Percentiles rank a stretch among this genome's conserved stretches.
phyloP scores from a whole-genome alignment of 169 alveolate species.

The Fabrea salina region DNA sequence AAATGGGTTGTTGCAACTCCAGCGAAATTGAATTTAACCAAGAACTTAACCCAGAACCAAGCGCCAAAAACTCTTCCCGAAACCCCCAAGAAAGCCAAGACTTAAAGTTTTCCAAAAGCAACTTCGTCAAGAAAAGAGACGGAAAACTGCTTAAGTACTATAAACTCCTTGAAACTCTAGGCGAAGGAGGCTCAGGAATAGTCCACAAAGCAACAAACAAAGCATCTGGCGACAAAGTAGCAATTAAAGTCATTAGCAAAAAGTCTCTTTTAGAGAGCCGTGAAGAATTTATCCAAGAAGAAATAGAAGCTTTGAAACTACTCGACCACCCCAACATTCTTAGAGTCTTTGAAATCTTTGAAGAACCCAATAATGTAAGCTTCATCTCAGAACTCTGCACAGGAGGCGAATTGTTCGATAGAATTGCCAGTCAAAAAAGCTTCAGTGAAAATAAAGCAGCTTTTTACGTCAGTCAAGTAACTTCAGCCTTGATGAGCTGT shows the following conservation, averaged over 20 bases:
- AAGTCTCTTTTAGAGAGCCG: too few species aligned
- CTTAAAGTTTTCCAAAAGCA: too few species aligned
- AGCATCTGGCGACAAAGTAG: conserved; percentile 7
- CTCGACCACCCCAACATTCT: conserved; percentile 94
- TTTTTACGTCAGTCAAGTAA: background rate
- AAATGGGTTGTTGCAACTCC: too few species aligned
- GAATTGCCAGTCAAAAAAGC: conserved; percentile 42
- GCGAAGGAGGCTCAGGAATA: conserved; percentile 7
- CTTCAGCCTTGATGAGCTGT: background rate
- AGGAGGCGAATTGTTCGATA: conserved; percentile 91
- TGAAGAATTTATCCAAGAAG: background rate
- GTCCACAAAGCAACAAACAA: background rate
- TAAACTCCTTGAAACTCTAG: background rate
- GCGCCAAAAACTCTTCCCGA: too few species aligned
- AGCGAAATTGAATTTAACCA: too few species aligned
- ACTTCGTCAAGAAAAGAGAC: background rate
- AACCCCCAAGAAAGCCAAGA: too few species aligned
- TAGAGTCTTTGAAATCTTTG: conserved; percentile 88
- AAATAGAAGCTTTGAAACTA: conserved; percentile 12
- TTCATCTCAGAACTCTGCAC: conserved; percentile 84
- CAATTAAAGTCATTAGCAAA: background rate
- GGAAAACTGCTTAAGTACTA: background rate
- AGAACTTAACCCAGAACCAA: too few species aligned
- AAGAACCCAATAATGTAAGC: conserved; percentile 73
- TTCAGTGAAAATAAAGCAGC: background rate